Base-by-base conservation (phyloP, 306 rosid genomes). In the Rubus parviflorus region DNA sequence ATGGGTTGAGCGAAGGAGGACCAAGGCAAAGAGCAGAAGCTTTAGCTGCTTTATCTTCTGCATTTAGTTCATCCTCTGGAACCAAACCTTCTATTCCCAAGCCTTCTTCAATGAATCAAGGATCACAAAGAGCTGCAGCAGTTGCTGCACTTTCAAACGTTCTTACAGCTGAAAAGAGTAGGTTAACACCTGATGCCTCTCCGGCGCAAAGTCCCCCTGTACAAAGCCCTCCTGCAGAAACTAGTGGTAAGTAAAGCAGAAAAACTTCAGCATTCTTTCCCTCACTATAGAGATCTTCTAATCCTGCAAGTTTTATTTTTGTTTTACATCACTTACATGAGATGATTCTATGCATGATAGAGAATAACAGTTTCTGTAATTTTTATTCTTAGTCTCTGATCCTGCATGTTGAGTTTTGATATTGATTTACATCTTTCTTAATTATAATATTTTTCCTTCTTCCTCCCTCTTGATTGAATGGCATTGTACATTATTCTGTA, bases 21-120 rank as follows among this genome's bases (percentile, higher is more conserved):
- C 95, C 92, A 46, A 92, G 98, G 87, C 98, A 94, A 90, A 90
- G 98, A 81, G 97, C 98, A 51, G 98, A 92, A 82, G 98, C 98
- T 71, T 85, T 94, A 74, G 98, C 98, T 73, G 98, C 98, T 76
- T 85, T 94, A 79, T 82, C 89, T 79, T 83, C 91, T 65, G 99
- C 99, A 40, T 96, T 96, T 81, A 88, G 82, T 75, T 86, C 99
- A 60, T 81, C 97, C 16, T 45, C 97, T 6, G 83, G 86, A 73
- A 46, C 70, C 72, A 89, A 84, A 72, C 11, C 66, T 48, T 52
- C 80, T 85, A 40, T 86, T 81, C 82, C 90, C 30, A 86, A 85
- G 84, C 57, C 88, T 58, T 69, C 97, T 70, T 85, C 84, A 22
- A 71, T 78, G 38, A 68, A 87, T 78, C 93, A 86, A 85, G 97